Evolutionary conservation across 2,329 filamentous ascomycete genomes (phyloP).

Genomic region (Phialophora expanda): DNA sequence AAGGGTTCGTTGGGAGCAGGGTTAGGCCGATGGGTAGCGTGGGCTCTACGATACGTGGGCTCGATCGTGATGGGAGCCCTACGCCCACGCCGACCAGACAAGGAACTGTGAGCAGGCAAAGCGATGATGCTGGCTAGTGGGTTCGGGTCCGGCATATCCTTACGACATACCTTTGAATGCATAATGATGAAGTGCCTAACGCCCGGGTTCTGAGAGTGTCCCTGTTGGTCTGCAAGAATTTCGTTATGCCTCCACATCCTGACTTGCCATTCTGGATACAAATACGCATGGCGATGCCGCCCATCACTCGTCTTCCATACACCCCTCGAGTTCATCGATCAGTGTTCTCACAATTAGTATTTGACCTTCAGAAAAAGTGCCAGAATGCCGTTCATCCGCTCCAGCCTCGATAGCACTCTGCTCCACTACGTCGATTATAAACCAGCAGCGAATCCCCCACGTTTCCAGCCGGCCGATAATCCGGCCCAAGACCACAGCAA

Average conservation of each 20-base stretch:
- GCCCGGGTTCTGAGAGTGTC: neutral
- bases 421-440: conserved; percentile 37
- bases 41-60: conserved; percentile 30
- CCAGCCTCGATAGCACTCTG: conserved; percentile 31
- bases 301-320: neutral
- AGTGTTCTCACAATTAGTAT: neutral
- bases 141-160: neutral
- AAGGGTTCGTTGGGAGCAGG: conserved; percentile 81
- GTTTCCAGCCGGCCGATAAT: conserved; percentile 23
- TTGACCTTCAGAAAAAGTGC: neutral
- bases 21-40: conserved; percentile 40
- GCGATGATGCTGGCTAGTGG: conserved; percentile 26
- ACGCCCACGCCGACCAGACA: conserved; percentile 41
- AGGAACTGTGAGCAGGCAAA: conserved; percentile 38
- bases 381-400: conserved; percentile 35
- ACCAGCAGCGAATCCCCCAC: conserved; percentile 34
- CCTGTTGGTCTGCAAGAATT: conserved; percentile 6
- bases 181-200: conserved; percentile 8
- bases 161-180: conserved; percentile 10
- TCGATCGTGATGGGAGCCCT: conserved; percentile 40
- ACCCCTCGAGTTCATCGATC: neutral
- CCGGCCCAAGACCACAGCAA: conserved; percentile 14
- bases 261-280: neutral
- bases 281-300: neutral
- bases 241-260: conserved; percentile 1